phyloP scores from a whole-genome alignment of 805 yeast genomes.

The Ogataea allantospora region DNA sequence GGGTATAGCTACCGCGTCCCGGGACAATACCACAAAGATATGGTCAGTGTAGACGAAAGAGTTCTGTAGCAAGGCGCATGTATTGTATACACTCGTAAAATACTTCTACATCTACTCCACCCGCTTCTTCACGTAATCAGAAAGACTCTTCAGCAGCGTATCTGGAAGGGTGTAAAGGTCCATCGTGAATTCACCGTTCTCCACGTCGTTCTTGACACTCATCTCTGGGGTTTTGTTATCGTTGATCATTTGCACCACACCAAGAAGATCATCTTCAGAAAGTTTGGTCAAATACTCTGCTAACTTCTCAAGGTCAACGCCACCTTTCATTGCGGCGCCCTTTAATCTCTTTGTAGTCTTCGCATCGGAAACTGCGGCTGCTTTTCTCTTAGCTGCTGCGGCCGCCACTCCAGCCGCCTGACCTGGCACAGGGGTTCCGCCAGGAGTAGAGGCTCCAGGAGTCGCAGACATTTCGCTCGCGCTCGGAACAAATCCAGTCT shows the following conservation, averaged over 20 bases:
- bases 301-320: constrained; percentile 82
- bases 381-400: constrained; percentile 14
- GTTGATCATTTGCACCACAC: constrained; percentile 96
- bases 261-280: constrained; percentile 87
- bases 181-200: constrained; percentile 96
- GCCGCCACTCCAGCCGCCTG: constrained; percentile 6
- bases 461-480: constrained; percentile 32
- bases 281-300: constrained; percentile 88
- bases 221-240: constrained; percentile 93
- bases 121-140: constrained; percentile 89
- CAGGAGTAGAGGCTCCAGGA: constrained; percentile 23
- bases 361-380: constrained; percentile 27
- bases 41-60: constrained; percentile 45
- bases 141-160: constrained; percentile 81
- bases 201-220: constrained; percentile 93
- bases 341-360: constrained; percentile 52
- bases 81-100: constrained; percentile 12
- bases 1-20: constrained; percentile 74
- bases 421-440: constrained; percentile 10
- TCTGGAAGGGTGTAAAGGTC: constrained; percentile 94
- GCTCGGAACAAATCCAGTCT: constrained; percentile 77
- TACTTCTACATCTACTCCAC: constrained; percentile 22
- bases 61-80: constrained; percentile 6
- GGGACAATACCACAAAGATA: constrained; percentile 72
- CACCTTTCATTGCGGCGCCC: constrained; percentile 62